Conservation (phyloP, 495 filamentous ascomycete genomes). For the Lepraria neglecta region DNA sequence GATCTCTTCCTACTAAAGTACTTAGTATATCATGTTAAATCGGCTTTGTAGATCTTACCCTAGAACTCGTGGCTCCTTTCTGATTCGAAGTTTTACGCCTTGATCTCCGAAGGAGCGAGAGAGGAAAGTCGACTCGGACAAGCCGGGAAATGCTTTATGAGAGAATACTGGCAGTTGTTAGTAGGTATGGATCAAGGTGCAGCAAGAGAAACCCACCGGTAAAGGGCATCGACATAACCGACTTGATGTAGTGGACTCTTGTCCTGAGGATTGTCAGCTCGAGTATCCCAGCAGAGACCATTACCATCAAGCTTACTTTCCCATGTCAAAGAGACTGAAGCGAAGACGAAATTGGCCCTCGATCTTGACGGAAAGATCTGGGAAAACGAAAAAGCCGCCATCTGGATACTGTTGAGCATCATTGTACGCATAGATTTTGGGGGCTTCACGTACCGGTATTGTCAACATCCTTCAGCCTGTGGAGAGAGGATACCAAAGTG, state of each 20-base stretch:
- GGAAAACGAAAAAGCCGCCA: conserved; percentile 96
- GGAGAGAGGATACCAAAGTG: conserved; percentile 82
- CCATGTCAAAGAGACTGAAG: conserved; percentile 84
- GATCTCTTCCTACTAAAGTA: conserved; percentile 22
- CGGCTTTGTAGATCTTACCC: conserved; percentile 23
- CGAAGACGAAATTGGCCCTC: conserved; percentile 73
- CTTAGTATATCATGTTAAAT: conserved; percentile 4
- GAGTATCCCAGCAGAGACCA: conserved; percentile 19
- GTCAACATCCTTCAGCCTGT: conserved; percentile 84
- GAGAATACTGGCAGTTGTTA: conserved; percentile 39
- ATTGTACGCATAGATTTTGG: neutral
- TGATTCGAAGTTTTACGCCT: conserved; percentile 79
- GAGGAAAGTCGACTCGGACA: conserved; percentile 85
- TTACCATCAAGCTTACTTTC: conserved; percentile 48
- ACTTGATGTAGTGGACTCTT: conserved; percentile 60
- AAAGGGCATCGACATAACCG: conserved; percentile 67
- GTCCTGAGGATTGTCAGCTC: conserved; percentile 37
- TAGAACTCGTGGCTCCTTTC: conserved; percentile 73
- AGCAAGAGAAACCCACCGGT: conserved; percentile 44
- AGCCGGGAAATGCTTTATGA: conserved; percentile 82
- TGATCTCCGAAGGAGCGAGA: conserved; percentile 94
- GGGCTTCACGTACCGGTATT: conserved; percentile 56
- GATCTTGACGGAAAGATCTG: conserved; percentile 78
- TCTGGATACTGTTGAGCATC: conserved; percentile 43
- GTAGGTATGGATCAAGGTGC: neutral